These are phyloP conservation scores for Aphanomyces invadans DNA, from an alignment of 352 stramenopile genomes.

Conservation along the genomic window DNA sequence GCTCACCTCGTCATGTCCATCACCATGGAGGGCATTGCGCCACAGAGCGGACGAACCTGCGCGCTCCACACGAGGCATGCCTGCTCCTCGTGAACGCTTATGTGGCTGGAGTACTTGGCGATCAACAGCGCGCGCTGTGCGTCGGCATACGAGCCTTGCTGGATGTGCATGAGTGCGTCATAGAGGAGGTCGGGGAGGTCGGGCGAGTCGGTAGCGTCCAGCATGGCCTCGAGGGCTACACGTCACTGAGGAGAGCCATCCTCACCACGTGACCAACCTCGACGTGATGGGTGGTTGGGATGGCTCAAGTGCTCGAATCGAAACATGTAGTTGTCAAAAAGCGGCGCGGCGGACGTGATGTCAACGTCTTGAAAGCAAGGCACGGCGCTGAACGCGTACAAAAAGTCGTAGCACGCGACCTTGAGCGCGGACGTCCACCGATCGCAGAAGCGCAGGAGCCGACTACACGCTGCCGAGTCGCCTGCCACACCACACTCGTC, in stretches of 20 bases:
- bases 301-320: not conserved
- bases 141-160: not conserved
- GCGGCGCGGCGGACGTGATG: not conserved
- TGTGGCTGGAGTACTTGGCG: slow-evolving; percentile 4
- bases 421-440: slow-evolving; percentile 41
- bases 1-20: too few species aligned
- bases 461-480: not conserved
- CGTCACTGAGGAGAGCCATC: not conserved
- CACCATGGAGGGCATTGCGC: too few species aligned
- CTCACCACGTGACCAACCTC: not conserved
- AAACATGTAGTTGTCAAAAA: slow-evolving; percentile 9
- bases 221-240: slow-evolving; percentile 18
- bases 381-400: slow-evolving; percentile 40
- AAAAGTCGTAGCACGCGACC: slow-evolving; percentile 47
- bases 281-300: not conserved
- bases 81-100: not conserved
- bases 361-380: slow-evolving; percentile 28
- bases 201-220: not conserved
- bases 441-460: slow-evolving; percentile 31
- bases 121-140: slow-evolving; percentile 13
- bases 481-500: too few species aligned
- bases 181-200: not conserved
- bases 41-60: slow-evolving; percentile 9
- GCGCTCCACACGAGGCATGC: slow-evolving; percentile 21
- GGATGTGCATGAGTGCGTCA: not conserved